Conservation (phyloP, 2,329 filamentous ascomycete species). For the Cladosporium sp. region DNA sequence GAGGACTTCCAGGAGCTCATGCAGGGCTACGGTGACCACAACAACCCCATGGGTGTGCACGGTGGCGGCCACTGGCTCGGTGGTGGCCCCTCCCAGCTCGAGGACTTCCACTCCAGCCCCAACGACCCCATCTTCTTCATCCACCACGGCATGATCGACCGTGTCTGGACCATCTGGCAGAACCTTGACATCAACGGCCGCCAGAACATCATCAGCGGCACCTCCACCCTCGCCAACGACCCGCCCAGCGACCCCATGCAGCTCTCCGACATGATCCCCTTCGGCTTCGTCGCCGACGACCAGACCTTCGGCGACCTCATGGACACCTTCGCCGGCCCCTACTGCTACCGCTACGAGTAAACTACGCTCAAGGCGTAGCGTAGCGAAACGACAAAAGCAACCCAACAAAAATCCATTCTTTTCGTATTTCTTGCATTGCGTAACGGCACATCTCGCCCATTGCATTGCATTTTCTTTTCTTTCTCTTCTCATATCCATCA, state of each 20-base stretch:
- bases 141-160: slow-evolving; percentile 45
- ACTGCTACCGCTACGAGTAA: slow-evolving; percentile 17
- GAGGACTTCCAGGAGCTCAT: slow-evolving; percentile 15
- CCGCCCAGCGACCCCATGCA: slow-evolving; percentile 41
- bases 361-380: neutral
- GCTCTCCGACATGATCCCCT: slow-evolving; percentile 35
- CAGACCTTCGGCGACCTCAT: slow-evolving; percentile 13
- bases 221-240: slow-evolving; percentile 40
- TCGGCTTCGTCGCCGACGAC: slow-evolving; percentile 14
- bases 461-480: slow-evolving; percentile 6
- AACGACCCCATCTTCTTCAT: slow-evolving; percentile 44
- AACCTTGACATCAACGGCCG: slow-evolving; percentile 35
- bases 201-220: slow-evolving; percentile 36
- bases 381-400: neutral
- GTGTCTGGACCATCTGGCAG: slow-evolving; percentile 46
- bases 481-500: neutral
- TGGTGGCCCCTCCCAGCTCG: slow-evolving; percentile 28
- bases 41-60: slow-evolving; percentile 32
- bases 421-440: slow-evolving; percentile 8
- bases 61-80: slow-evolving; percentile 45
- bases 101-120: slow-evolving; percentile 31
- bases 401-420: slow-evolving; percentile 5
- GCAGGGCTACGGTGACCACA: slow-evolving; percentile 25
- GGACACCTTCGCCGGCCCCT: slow-evolving; percentile 14
- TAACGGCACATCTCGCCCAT: slow-evolving; percentile 2